Conservation (phyloP, 139 green algal species). For the Haematococcus lacustris region DNA sequence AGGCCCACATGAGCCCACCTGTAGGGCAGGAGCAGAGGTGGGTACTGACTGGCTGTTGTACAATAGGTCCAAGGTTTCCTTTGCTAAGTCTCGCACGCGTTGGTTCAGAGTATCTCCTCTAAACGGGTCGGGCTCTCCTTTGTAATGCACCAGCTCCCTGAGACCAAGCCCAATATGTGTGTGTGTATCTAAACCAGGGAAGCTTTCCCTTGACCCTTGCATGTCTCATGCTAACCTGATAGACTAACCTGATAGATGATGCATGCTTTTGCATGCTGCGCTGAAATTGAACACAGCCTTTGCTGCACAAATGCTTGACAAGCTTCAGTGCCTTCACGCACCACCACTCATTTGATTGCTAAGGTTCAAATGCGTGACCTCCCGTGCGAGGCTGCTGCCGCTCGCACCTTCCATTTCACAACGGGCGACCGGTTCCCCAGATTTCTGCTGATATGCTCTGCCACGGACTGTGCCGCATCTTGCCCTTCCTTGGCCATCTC, state of each 20-base stretch:
- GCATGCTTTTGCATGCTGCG: conserved; percentile 47
- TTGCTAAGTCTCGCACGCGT: conserved; percentile 50
- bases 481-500: conserved; percentile 24
- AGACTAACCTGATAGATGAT: conserved; percentile 28
- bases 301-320: conserved; percentile 57
- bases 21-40: too few relatives aligned
- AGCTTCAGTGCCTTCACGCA: conserved; percentile 58
- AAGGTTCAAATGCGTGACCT: neutral
- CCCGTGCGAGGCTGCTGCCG: neutral
- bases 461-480: conserved; percentile 32
- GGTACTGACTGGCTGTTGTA: too few relatives aligned
- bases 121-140: conserved; percentile 55
- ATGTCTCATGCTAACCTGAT: conserved; percentile 3
- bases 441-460: conserved; percentile 44
- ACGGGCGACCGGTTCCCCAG: conserved; percentile 49
- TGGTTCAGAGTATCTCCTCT: conserved; percentile 54
- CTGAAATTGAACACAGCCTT: conserved; percentile 56
- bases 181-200: neutral
- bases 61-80: conserved; percentile 48
- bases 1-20: too few relatives aligned
- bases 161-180: neutral
- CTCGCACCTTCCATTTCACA: conserved; percentile 69
- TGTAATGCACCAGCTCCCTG: conserved; percentile 51
- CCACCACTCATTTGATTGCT: neutral
- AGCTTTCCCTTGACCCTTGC: neutral